Conservation (phyloP, 1,284 basidiomycete genomes). For the Fomitopsis schrenkii region DNA sequence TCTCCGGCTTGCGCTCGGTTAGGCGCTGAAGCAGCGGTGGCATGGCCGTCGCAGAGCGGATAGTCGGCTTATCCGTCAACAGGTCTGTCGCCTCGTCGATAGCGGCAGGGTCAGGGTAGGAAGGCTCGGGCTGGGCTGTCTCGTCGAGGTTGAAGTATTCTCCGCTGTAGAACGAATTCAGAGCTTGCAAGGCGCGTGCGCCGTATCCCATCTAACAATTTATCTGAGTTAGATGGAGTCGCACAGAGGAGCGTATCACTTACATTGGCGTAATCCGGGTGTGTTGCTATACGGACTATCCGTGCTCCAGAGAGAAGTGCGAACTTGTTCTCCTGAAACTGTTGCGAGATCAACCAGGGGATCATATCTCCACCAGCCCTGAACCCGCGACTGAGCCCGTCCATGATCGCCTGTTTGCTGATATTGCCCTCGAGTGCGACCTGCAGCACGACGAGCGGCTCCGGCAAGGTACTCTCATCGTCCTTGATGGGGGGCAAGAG, state of each 20-base stretch:
- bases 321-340: constrained; percentile 97
- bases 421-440: constrained; percentile 97
- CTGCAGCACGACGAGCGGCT: constrained; percentile 93
- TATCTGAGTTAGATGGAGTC: constrained; percentile 1
- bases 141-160: constrained; percentile 92
- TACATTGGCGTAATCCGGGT: constrained; percentile 90
- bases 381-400: constrained; percentile 76
- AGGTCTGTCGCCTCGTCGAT: constrained; percentile 59
- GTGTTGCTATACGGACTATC: constrained; percentile 93
- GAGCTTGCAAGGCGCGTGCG: constrained; percentile 81
- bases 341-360: constrained; percentile 94
- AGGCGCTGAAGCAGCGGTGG: constrained; percentile 92
- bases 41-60: constrained; percentile 80
- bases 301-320: constrained; percentile 89
- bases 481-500: constrained; percentile 89
- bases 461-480: constrained; percentile 82
- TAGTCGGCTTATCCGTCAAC: constrained; percentile 69
- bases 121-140: constrained; percentile 45
- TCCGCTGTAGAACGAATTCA: constrained; percentile 91
- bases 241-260: constrained; percentile 26
- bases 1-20: constrained; percentile 87
- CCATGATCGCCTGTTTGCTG: constrained; percentile 82
- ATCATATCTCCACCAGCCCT: constrained; percentile 95
- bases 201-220: constrained; percentile 90
- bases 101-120: constrained; percentile 58